phyloP scores from a whole-genome alignment of 1,139 yeast genomes.

The Sugiyamaella japonica region DNA sequence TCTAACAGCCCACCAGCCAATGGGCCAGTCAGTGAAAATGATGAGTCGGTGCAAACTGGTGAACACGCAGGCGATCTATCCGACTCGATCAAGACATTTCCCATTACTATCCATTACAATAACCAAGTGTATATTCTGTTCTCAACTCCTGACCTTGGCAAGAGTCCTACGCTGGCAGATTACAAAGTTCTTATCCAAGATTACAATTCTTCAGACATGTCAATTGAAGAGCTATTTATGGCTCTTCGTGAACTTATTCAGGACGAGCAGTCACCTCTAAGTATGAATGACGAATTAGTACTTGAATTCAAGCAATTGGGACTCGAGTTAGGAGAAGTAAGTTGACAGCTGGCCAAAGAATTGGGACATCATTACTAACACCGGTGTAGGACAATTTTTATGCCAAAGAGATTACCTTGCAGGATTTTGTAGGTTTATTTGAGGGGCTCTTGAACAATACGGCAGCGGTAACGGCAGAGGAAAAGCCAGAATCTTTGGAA shows the following conservation, averaged over 20 bases:
- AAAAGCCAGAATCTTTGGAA: slow-evolving; percentile 22
- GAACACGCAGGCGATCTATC: background rate
- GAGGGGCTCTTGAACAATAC: slow-evolving; percentile 25
- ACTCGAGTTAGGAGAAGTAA: slow-evolving; percentile 30
- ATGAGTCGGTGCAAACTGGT: too few relatives aligned
- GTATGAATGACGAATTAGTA: slow-evolving; percentile 27
- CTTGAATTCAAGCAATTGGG: slow-evolving; percentile 28
- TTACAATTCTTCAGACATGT: slow-evolving; percentile 9
- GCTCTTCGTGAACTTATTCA: slow-evolving; percentile 25
- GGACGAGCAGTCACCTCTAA: slow-evolving; percentile 17
- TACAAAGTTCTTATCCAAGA: slow-evolving; percentile 11
- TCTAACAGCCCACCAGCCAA: too few relatives aligned
- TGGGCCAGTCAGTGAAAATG: too few relatives aligned
- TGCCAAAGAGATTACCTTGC: slow-evolving; percentile 28
- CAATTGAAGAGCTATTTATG: slow-evolving; percentile 27
- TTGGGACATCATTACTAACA: slow-evolving; percentile 7
- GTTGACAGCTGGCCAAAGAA: slow-evolving; percentile 7
- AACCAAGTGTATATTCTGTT: slow-evolving; percentile 13
- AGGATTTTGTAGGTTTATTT: slow-evolving; percentile 28
- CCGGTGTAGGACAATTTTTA: slow-evolving; percentile 30
- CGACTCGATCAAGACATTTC: slow-evolving; percentile 1
- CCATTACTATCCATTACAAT: slow-evolving; percentile 11
- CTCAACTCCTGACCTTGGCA: background rate
- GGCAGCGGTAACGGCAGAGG: slow-evolving; percentile 12
- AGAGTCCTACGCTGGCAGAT: slow-evolving; percentile 3